phyloP scores from a whole-genome alignment of 371 early-diverging fungal genomes.

The Mortierella sp. region DNA sequence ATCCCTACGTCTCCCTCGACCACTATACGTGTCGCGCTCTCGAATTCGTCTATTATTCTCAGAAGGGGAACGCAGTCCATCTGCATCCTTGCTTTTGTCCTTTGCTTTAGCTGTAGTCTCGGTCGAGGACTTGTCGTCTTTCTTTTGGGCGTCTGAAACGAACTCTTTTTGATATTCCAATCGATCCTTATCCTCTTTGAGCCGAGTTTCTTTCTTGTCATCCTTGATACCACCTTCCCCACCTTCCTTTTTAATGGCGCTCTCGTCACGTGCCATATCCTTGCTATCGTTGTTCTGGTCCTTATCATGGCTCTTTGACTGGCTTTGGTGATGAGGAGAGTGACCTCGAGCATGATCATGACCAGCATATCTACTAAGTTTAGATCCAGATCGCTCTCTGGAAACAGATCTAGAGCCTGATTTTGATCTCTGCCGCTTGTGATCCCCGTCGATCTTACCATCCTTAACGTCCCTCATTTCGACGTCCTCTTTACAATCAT shows the following conservation, averaged over 20 bases:
- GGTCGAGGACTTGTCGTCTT: neutral
- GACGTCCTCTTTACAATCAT: neutral
- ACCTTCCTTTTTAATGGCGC: neutral
- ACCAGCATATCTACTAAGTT: neutral
- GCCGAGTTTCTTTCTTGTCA: neutral
- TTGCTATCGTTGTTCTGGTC: neutral
- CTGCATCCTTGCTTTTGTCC: constrained; percentile 3
- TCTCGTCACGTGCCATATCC: neutral
- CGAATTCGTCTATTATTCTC: constrained; percentile 9
- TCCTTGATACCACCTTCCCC: too few relatives aligned
- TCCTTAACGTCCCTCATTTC: constrained; percentile 8
- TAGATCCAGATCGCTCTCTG: constrained; percentile 6
- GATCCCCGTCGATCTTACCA: neutral
- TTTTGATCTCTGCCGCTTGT: constrained; percentile 5
- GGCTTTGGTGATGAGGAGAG: neutral
- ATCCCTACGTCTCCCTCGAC: constrained; percentile 23
- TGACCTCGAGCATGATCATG: neutral
- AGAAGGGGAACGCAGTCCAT: constrained; percentile 13
- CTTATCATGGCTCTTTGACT: neutral
- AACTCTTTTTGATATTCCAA: neutral
- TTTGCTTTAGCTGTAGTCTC: constrained; percentile 2
- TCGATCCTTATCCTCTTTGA: neutral
- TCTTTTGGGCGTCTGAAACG: neutral
- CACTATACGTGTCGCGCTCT: constrained; percentile 18
- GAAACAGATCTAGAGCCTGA: constrained; percentile 17